phyloP scores from a whole-genome alignment of 257 asterid genomes.

The Primulina eburnea region DNA sequence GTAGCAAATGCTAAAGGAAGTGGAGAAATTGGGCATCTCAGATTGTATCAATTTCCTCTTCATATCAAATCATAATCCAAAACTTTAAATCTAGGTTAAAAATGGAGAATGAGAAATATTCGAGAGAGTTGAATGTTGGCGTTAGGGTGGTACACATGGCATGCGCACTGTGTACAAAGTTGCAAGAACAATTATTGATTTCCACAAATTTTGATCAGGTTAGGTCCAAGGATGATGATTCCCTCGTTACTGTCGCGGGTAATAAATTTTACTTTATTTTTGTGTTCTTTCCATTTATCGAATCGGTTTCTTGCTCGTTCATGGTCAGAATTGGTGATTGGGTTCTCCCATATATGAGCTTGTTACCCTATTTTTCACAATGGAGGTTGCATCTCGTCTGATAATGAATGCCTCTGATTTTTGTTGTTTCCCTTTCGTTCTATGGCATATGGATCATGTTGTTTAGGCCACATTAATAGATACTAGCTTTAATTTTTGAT shows the following conservation, averaged over 20 bases:
- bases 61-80: conserved; percentile 21
- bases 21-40: conserved; percentile 9
- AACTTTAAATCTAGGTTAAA: neutral
- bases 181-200: conserved; percentile 44
- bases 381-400: too few relatives aligned
- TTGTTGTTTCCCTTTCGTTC: too few relatives aligned
- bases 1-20: neutral
- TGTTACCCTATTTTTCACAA: too few relatives aligned
- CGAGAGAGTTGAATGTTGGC: conserved; percentile 65
- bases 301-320: neutral
- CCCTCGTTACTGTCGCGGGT: conserved; percentile 89
- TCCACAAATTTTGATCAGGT: conserved; percentile 42
- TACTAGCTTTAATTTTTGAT: too few relatives aligned
- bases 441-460: too few relatives aligned
- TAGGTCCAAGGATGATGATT: conserved; percentile 72
- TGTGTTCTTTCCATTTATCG: neutral
- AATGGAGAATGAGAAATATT: conserved; percentile 52
- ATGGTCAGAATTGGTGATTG: neutral
- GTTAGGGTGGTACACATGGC: conserved; percentile 85
- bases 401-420: too few relatives aligned
- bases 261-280: neutral
- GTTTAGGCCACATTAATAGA: too few relatives aligned
- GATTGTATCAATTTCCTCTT: conserved; percentile 2
- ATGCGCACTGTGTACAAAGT: conserved; percentile 57
- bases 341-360: too few relatives aligned